Evolutionary conservation across 306 rosid genomes (phyloP).

Genomic region (Notholithocarpus densiflorus): DNA sequence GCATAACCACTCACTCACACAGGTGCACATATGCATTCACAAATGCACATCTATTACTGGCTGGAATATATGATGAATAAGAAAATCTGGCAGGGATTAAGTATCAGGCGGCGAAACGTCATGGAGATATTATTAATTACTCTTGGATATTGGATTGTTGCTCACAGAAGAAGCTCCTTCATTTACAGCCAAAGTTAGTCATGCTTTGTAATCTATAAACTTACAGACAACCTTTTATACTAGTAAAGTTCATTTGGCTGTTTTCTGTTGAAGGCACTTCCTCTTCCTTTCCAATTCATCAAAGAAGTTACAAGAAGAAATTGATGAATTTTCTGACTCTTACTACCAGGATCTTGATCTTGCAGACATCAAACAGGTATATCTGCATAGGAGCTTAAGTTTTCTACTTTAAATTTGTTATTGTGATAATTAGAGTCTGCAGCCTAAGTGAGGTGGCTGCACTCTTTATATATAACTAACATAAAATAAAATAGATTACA

Average conservation of each 20-base stretch:
- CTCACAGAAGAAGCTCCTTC: slow-evolving; percentile 59
- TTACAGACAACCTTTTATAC: slow-evolving; percentile 7
- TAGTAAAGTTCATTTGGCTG: slow-evolving; percentile 22
- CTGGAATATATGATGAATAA: slow-evolving; percentile 21
- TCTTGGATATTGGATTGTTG: slow-evolving; percentile 79
- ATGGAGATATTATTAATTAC: slow-evolving; percentile 76
- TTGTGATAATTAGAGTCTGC: no score
- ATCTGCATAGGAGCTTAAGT: not conserved
- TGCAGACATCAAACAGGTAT: slow-evolving; percentile 74
- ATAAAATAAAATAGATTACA: no score
- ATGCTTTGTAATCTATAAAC: slow-evolving; percentile 10
- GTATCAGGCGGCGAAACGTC: slow-evolving; percentile 76
- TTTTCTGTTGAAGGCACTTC: slow-evolving; percentile 53
- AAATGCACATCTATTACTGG: not conserved
- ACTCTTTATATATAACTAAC: no score
- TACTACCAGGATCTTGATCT: slow-evolving; percentile 76
- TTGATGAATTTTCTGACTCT: slow-evolving; percentile 82
- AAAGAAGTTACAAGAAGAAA: slow-evolving; percentile 76
- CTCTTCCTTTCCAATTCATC: slow-evolving; percentile 67
- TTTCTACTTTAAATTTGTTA: not conserved
- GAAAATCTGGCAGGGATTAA: slow-evolving; percentile 63
- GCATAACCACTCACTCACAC: not conserved
- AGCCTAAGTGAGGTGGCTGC: no score
- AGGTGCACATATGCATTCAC: not conserved
- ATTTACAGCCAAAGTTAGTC: slow-evolving; percentile 77